phyloP scores from a whole-genome alignment of 208 protist species.

The Wallacemonas rigidus region DNA sequence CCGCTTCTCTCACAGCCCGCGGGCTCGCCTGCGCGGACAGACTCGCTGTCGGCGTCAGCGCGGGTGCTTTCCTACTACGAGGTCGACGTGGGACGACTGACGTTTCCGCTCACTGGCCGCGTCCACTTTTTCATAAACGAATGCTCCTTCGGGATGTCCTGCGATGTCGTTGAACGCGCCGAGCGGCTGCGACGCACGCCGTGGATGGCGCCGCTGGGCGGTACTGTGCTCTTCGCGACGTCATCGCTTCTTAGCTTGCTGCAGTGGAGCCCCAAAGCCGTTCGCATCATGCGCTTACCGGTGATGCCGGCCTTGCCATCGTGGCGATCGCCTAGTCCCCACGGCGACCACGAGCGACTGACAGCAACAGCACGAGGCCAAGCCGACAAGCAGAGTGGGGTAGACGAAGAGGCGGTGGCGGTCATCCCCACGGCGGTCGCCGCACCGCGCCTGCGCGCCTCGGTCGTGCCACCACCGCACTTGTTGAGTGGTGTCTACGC shows the following conservation, averaged over 20 bases:
- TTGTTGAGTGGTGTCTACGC: background rate
- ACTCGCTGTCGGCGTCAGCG: background rate
- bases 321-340: background rate
- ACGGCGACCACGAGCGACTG: background rate
- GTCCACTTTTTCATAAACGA: slow-evolving; percentile 83
- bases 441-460: background rate
- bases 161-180: slow-evolving; percentile 69
- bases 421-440: too few species aligned
- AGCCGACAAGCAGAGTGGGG: background rate
- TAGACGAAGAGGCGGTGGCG: background rate
- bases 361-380: background rate
- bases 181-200: slow-evolving; percentile 49
- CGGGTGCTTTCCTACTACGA: slow-evolving; percentile 23
- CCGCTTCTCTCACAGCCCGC: background rate
- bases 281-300: slow-evolving; percentile 56
- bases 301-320: slow-evolving; percentile 25
- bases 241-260: slow-evolving; percentile 55
- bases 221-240: slow-evolving; percentile 56
- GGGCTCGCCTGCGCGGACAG: too few species aligned
- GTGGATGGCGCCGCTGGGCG: slow-evolving; percentile 43
- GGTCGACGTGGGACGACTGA: slow-evolving; percentile 73
- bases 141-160: slow-evolving; percentile 79
- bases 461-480: background rate
- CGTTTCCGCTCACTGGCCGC: slow-evolving; percentile 61
- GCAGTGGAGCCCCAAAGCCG: slow-evolving; percentile 45